A percentile compares a stretch with the other conserved stretches of the same genome.
Evolutionary conservation across 2,329 filamentous ascomycete genomes (phyloP).

Genomic region (Aspergillus carbonarius): DNA sequence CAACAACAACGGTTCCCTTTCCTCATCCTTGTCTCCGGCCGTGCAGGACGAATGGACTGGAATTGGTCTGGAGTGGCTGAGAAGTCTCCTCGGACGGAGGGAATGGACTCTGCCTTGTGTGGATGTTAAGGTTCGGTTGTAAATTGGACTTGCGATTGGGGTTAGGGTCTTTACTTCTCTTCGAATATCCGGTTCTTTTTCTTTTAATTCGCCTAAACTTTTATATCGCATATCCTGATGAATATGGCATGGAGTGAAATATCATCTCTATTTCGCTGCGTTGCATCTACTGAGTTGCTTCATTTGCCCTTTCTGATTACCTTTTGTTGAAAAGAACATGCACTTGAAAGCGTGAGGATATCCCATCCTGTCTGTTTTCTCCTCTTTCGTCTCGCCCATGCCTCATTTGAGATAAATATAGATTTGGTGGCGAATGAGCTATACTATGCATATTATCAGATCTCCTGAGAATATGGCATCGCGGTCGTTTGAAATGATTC

Average conservation of each 20-base stretch:
- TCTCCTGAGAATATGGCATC: too few species aligned
- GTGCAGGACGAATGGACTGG: constrained; percentile 67
- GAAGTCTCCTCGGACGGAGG: constrained; percentile 74
- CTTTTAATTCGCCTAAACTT: not conserved
- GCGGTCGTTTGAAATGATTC: too few species aligned
- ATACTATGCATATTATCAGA: not conserved
- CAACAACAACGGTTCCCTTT: constrained; percentile 11
- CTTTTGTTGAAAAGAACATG: too few species aligned
- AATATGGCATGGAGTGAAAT: not conserved
- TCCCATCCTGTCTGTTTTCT: too few species aligned
- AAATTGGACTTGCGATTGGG: constrained; percentile 15
- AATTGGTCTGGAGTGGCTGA: constrained; percentile 80
- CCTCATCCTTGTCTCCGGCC: not conserved
- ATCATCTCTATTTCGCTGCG: too few species aligned
- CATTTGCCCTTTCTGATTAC: too few species aligned
- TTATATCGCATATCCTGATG: not conserved
- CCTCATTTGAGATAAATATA: too few species aligned
- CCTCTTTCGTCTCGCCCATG: too few species aligned
- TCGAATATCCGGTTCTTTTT: not conserved
- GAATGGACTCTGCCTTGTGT: constrained; percentile 92
- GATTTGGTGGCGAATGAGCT: not conserved
- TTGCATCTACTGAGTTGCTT: too few species aligned
- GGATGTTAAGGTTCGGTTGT: constrained; percentile 80
- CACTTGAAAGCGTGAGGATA: too few species aligned
- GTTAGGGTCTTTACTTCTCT: not conserved